phyloP scores from a whole-genome alignment of 306 rosid genomes.

The Sesbania bispinosa region DNA sequence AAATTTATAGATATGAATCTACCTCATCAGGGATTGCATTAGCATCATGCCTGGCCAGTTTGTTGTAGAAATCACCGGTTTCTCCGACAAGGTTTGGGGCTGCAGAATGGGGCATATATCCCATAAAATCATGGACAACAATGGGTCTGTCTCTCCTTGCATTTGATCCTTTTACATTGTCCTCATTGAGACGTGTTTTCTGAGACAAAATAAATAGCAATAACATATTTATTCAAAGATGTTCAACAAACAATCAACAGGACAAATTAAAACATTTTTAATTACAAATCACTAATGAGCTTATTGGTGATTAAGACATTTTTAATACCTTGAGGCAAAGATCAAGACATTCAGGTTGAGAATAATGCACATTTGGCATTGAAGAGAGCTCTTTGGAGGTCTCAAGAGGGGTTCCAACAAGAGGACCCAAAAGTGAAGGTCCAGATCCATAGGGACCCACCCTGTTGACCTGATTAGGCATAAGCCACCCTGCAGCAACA shows the following conservation, averaged over 20 bases:
- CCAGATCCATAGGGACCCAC: conserved; percentile 33
- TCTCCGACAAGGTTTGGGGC: too few species aligned
- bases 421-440: conserved; percentile 14
- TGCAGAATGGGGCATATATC: conserved; percentile 29
- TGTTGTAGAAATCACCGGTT: conserved; percentile 22
- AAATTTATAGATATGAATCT: background rate
- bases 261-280: background rate
- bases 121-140: conserved; percentile 35
- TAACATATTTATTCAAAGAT: background rate
- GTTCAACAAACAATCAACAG: background rate
- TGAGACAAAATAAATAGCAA: conserved; percentile 18
- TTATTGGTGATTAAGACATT: too few species aligned
- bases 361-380: conserved; percentile 52
- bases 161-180: conserved; percentile 11
- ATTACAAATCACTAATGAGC: background rate
- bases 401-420: conserved; percentile 39
- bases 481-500: conserved; percentile 9
- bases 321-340: conserved; percentile 61
- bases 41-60: background rate
- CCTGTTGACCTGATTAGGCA: conserved; percentile 2
- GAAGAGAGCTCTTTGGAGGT: conserved; percentile 88
- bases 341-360: conserved; percentile 40
- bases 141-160: conserved; percentile 22
- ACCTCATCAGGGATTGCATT: conserved; percentile 45
- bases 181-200: conserved; percentile 50